Evolutionary conservation across 371 early-diverging fungal genomes (phyloP).

Genomic region (Mortierella sp.): DNA sequence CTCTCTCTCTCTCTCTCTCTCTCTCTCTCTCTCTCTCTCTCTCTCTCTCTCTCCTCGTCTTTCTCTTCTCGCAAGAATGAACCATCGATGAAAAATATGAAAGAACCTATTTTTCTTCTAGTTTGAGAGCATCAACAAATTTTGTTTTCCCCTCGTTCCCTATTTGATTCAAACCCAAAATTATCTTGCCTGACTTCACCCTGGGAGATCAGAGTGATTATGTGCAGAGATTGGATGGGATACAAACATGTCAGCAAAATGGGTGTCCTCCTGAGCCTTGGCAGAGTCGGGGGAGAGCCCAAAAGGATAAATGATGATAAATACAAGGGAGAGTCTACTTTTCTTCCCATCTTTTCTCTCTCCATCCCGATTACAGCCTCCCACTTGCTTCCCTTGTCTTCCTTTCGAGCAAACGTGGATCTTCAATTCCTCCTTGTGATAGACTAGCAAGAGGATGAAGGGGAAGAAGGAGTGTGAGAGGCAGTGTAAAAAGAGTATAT

Average conservation of each 20-base stretch:
- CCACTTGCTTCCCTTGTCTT: not conserved
- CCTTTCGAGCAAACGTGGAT: not conserved
- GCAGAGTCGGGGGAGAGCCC: slow-evolving; percentile 1
- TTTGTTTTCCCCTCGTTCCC: not conserved
- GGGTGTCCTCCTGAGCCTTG: not conserved
- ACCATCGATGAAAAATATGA: not conserved
- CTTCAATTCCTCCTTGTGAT: not conserved
- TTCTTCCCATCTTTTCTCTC: too few species aligned
- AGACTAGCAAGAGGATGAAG: not conserved
- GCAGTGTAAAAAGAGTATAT: not conserved
- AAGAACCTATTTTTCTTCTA: not conserved
- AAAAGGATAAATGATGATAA: not conserved
- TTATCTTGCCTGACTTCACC: not conserved
- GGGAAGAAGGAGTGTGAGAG: not conserved
- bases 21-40: not conserved
- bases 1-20: not conserved
- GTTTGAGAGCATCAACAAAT: slow-evolving; percentile 7
- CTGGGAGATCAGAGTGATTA: not conserved
- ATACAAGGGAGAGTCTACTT: not conserved
- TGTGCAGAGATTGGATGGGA: not conserved
- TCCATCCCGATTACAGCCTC: not conserved
- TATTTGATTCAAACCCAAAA: slow-evolving; percentile 11
- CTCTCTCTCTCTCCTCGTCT: not conserved
- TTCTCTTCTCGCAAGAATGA: not conserved
- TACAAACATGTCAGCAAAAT: slow-evolving; percentile 10